A percentile compares a stretch with the other conserved stretches of the same genome.
phyloP scores from a whole-genome alignment of 164 flowering plant genomes.

The Cinnamomum chago region DNA sequence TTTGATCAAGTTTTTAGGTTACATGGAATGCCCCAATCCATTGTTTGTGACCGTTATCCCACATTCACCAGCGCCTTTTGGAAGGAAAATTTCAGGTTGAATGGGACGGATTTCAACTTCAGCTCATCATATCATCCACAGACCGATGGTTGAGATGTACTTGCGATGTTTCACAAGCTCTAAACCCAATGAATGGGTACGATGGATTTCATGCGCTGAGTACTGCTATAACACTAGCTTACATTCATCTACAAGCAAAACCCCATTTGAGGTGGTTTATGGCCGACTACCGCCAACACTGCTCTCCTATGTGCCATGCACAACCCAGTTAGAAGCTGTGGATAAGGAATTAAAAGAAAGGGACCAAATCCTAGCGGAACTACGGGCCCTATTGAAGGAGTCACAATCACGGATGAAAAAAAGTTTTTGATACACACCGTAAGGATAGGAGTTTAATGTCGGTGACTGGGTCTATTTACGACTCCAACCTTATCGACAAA shows the following conservation, averaged over 20 bases:
- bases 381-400: not conserved
- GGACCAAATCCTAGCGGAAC: not conserved
- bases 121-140: too few relatives aligned
- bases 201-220: slow-evolving; percentile 3
- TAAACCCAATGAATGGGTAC: slow-evolving; percentile 1
- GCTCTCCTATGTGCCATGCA: not conserved
- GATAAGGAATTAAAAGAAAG: not conserved
- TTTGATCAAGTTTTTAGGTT: too few relatives aligned
- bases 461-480: not conserved
- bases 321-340: not conserved
- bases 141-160: not conserved
- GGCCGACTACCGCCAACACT: not conserved
- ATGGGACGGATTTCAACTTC: too few relatives aligned
- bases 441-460: not conserved
- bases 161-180: slow-evolving; percentile 1
- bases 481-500: not conserved
- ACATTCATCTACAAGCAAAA: not conserved
- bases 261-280: not conserved
- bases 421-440: not conserved
- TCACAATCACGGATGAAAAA: not conserved
- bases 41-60: too few relatives aligned
- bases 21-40: too few relatives aligned
- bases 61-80: too few relatives aligned
- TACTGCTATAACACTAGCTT: not conserved
- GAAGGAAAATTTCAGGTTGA: too few relatives aligned